Evolutionary conservation across 2,329 filamentous ascomycete genomes (phyloP).

Genomic region (Sporothrix brasiliensis): DNA sequence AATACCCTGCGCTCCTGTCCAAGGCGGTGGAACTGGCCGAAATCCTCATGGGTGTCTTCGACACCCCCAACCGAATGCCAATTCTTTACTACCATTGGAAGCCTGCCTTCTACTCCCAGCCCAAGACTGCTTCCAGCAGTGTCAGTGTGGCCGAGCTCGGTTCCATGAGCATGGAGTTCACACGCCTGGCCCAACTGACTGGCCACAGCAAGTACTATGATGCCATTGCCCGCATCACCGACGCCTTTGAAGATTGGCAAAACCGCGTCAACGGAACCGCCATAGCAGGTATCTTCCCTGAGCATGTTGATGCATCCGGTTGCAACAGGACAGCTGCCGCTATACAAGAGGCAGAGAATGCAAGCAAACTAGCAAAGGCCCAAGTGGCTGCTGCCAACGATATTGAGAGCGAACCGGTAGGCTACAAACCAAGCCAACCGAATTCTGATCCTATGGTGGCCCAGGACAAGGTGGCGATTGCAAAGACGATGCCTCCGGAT

Average conservation of each 20-base stretch:
- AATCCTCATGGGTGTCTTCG: constrained; percentile 79
- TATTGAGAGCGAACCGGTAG: constrained; percentile 37
- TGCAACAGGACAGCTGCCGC: constrained; percentile 63
- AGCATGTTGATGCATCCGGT: constrained; percentile 75
- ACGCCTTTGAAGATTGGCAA: constrained; percentile 76
- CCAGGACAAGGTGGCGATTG: constrained; percentile 28
- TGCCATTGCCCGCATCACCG: constrained; percentile 80
- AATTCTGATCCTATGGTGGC: background rate
- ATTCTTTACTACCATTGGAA: constrained; percentile 78
- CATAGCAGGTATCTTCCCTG: constrained; percentile 79
- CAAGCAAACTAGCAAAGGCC: constrained; percentile 44
- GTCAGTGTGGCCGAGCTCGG: constrained; percentile 73
- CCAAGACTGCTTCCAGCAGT: constrained; percentile 61
- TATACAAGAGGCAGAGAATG: constrained; percentile 37
- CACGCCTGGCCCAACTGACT: constrained; percentile 82
- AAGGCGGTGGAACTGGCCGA: constrained; percentile 81
- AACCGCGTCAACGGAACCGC: constrained; percentile 59
- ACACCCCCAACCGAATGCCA: constrained; percentile 94
- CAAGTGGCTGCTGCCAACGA: constrained; percentile 42
- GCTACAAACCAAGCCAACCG: constrained; percentile 39
- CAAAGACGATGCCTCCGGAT: constrained; percentile 35
- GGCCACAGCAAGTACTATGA: constrained; percentile 84
- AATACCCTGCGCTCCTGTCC: constrained; percentile 68
- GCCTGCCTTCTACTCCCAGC: constrained; percentile 63
- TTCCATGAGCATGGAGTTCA: constrained; percentile 85